phyloP scores from a whole-genome alignment of 2,329 filamentous ascomycete genomes.

The Aspergillus transmontanensis region DNA sequence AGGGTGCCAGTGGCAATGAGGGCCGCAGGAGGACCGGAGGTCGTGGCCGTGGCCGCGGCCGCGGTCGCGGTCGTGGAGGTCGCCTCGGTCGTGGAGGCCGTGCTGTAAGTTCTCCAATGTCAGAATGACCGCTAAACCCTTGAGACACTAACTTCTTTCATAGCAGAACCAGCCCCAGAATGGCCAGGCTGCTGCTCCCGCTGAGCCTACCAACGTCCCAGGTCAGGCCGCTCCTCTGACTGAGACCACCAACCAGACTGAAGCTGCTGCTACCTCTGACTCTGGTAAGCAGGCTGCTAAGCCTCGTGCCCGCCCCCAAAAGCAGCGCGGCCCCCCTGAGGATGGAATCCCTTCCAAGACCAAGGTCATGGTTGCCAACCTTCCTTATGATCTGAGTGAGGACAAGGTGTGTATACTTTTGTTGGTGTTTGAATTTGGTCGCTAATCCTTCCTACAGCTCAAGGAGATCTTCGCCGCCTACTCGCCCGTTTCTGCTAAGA shows the following conservation, averaged over 20 bases:
- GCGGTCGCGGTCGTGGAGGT: constrained; percentile 68
- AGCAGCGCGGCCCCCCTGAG: constrained; percentile 92
- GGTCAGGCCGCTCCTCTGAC: constrained; percentile 23
- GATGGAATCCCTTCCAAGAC: constrained; percentile 98
- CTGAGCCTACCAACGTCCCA: constrained; percentile 25
- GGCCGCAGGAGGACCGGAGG: constrained; percentile 63
- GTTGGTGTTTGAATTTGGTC: constrained; percentile 6
- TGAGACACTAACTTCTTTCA: neutral
- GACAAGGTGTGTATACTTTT: constrained; percentile 72
- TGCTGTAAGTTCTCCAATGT: constrained; percentile 47
- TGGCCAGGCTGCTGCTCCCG: constrained; percentile 24
- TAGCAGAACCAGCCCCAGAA: constrained; percentile 25
- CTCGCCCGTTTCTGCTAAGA: constrained; percentile 93
- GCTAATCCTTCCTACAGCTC: constrained; percentile 63
- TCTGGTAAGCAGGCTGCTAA: constrained; percentile 42
- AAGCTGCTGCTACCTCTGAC: constrained; percentile 44
- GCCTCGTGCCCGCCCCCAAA: constrained; percentile 58
- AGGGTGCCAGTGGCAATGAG: constrained; percentile 70
- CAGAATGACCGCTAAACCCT: neutral
- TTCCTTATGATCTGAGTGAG: constrained; percentile 96
- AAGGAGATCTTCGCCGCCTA: constrained; percentile 96
- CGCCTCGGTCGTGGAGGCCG: constrained; percentile 67
- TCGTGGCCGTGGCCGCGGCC: constrained; percentile 64
- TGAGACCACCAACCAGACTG: constrained; percentile 25
- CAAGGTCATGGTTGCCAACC: constrained; percentile 99